Evolutionary conservation across 179 eudicot species (phyloP).

Genomic region (Spergularia azorica): DNA sequence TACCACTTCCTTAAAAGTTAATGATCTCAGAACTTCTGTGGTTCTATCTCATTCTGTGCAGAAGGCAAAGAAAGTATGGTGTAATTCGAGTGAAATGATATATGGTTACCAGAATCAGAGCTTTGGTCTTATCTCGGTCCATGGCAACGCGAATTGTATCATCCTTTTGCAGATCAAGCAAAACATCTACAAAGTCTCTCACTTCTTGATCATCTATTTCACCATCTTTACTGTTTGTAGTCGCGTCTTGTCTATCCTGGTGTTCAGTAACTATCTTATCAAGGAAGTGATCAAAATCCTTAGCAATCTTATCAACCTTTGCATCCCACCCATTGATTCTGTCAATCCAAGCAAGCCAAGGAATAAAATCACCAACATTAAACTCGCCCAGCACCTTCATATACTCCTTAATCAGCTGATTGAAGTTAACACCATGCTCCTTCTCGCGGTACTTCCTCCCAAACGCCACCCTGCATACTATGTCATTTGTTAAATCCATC

Average conservation of each 20-base stretch:
- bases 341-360: constrained; percentile 39
- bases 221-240: not conserved
- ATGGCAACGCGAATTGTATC: constrained; percentile 18
- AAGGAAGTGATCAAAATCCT: constrained; percentile 31
- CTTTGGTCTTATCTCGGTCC: constrained; percentile 34
- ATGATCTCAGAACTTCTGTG: too few species aligned
- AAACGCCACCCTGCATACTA: constrained; percentile 38
- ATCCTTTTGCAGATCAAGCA: constrained; percentile 34
- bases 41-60: too few species aligned
- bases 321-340: constrained; percentile 29
- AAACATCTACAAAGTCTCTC: constrained; percentile 38
- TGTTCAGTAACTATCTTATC: constrained; percentile 34
- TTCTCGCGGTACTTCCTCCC: constrained; percentile 45
- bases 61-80: not conserved
- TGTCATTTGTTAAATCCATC: constrained; percentile 27
- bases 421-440: constrained; percentile 23
- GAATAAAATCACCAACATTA: constrained; percentile 40
- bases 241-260: not conserved
- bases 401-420: constrained; percentile 25
- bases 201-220: constrained; percentile 5
- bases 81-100: too few species aligned
- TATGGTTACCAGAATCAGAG: constrained; percentile 30
- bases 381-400: constrained; percentile 35
- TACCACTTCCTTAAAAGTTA: too few species aligned
- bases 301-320: constrained; percentile 29